Percentiles rank a stretch among this genome's conserved stretches.
These are phyloP conservation scores for Nyctanthes arbortristis DNA, from an alignment of 257 asterid genomes.

Conservation along the genomic window DNA sequence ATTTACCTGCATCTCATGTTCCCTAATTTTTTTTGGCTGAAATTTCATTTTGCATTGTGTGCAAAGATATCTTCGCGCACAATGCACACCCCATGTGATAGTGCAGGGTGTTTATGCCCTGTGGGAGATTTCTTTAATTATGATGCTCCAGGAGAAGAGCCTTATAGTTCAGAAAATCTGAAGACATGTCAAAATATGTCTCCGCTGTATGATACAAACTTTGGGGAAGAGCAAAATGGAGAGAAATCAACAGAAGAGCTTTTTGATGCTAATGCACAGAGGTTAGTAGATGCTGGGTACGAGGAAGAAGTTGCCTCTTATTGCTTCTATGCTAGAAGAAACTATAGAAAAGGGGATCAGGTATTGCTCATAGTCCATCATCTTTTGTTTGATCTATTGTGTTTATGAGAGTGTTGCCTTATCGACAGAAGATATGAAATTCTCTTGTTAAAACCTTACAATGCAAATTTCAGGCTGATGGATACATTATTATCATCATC, in stretches of 20 bases:
- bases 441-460: background rate
- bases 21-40: background rate
- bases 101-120: conserved; percentile 90
- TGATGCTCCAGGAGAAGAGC: conserved; percentile 72
- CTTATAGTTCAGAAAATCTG: conserved; percentile 21
- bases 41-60: conserved; percentile 15
- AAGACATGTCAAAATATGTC: conserved; percentile 21
- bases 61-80: conserved; percentile 89
- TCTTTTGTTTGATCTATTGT: conserved; percentile 4
- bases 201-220: conserved; percentile 12
- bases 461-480: background rate
- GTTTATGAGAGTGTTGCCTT: background rate
- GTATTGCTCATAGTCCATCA: conserved; percentile 37
- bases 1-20: background rate
- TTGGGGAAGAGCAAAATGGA: conserved; percentile 22
- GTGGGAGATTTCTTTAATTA: conserved; percentile 95
- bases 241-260: conserved; percentile 23
- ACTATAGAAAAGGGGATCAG: conserved; percentile 82
- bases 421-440: background rate
- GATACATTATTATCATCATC: background rate
- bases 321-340: conserved; percentile 74
- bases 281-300: conserved; percentile 77
- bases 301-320: conserved; percentile 59
- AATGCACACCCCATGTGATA: conserved; percentile 89
- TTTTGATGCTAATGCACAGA: conserved; percentile 33